These are phyloP conservation scores for Salix brachista DNA, from an alignment of 345 rosid species.

Conservation along the genomic window DNA sequence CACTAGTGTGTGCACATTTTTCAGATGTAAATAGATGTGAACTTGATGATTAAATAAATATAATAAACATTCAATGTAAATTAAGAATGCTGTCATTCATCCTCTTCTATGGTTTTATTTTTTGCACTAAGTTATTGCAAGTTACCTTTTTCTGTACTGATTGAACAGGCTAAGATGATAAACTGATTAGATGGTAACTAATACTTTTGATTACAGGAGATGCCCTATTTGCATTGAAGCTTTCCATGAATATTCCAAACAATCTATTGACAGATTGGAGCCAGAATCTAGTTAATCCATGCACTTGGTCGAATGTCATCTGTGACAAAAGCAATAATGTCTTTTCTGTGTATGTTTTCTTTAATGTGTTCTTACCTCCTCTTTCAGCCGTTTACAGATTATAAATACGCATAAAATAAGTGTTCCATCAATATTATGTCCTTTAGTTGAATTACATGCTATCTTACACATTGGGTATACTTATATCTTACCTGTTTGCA, in stretches of 20 bases:
- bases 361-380: background rate
- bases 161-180: slow-evolving; percentile 7
- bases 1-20: background rate
- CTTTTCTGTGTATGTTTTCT: slow-evolving; percentile 64
- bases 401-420: background rate
- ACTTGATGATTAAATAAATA: background rate
- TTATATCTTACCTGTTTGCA: slow-evolving; percentile 34
- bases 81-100: background rate
- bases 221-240: slow-evolving; percentile 56
- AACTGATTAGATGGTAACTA: slow-evolving; percentile 21
- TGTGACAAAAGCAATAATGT: slow-evolving; percentile 55
- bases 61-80: background rate
- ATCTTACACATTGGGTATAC: background rate
- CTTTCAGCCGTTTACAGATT: background rate
- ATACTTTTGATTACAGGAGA: slow-evolving; percentile 52
- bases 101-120: background rate
- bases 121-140: background rate
- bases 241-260: slow-evolving; percentile 42
- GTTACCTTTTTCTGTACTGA: slow-evolving; percentile 2
- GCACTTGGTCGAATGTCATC: slow-evolving; percentile 82
- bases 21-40: background rate
- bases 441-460: slow-evolving; percentile 2
- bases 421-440: slow-evolving; percentile 7
- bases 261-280: slow-evolving; percentile 74
- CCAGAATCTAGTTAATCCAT: slow-evolving; percentile 75